These are phyloP conservation scores for Colletotrichum lini DNA, from an alignment of 2,329 filamentous ascomycete species.

Conservation along the genomic window DNA sequence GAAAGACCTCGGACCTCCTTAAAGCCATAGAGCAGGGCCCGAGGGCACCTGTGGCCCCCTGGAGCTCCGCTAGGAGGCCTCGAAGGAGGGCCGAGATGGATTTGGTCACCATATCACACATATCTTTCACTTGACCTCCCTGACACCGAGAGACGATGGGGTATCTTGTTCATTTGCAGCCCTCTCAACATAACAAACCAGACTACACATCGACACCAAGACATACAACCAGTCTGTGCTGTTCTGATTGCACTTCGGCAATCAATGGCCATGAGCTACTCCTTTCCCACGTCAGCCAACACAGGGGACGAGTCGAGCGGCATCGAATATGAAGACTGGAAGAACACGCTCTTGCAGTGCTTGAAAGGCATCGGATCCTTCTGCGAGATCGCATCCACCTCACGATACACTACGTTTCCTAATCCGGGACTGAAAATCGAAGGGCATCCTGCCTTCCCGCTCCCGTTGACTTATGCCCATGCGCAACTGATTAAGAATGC, in stretches of 20 bases:
- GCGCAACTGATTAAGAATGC: not conserved
- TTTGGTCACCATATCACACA: too few relatives aligned
- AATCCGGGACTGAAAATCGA: not conserved
- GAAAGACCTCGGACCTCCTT: too few relatives aligned
- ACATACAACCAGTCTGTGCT: not conserved
- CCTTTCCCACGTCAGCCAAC: not conserved
- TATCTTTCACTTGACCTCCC: not conserved
- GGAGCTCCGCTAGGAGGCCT: too few relatives aligned
- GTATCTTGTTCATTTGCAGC: too few relatives aligned
- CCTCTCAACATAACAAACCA: not conserved
- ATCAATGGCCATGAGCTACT: not conserved
- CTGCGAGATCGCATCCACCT: not conserved
- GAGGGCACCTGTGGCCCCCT: too few relatives aligned
- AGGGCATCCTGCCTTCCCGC: not conserved
- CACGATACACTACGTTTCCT: not conserved
- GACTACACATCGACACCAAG: not conserved
- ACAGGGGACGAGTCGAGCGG: not conserved
- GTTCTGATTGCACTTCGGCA: not conserved
- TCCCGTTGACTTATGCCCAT: not conserved
- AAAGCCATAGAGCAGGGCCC: too few relatives aligned
- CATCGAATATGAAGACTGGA: not conserved
- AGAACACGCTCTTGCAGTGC: not conserved
- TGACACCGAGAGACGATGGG: not conserved
- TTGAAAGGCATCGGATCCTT: not conserved
- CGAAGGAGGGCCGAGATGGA: too few relatives aligned